Conservation (phyloP, 352 stramenopile genomes). For the Globisporangium ultimum region DNA sequence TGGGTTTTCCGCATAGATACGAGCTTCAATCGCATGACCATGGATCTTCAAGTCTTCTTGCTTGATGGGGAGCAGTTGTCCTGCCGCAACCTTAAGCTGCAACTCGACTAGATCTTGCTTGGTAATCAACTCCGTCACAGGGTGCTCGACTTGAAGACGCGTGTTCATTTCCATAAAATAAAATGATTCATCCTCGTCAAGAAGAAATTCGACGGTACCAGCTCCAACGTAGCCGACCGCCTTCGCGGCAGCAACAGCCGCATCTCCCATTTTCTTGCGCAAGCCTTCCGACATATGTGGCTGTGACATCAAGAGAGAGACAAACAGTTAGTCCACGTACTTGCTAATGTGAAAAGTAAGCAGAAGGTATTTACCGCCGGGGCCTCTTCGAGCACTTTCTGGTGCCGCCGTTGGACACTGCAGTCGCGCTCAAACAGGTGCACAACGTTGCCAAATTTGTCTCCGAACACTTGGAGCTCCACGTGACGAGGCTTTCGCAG, state of each 20-base stretch:
- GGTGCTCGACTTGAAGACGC: constrained; percentile 93
- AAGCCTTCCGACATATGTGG: constrained; percentile 75
- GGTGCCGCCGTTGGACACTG: constrained; percentile 88
- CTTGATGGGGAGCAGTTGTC: constrained; percentile 86
- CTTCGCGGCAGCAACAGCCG: constrained; percentile 85
- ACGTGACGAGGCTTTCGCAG: constrained; percentile 87
- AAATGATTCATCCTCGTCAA: constrained; percentile 90
- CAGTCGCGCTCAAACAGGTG: constrained; percentile 92
- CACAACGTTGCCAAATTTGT: constrained; percentile 88
- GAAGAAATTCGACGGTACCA: constrained; percentile 93
- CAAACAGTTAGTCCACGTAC: not conserved
- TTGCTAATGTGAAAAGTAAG: not conserved
- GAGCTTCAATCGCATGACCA: constrained; percentile 90
- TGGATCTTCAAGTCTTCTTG: constrained; percentile 86
- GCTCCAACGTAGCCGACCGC: constrained; percentile 91
- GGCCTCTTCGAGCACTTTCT: constrained; percentile 94
- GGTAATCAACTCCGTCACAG: constrained; percentile 91
- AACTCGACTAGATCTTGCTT: constrained; percentile 91
- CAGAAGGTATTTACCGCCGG: constrained; percentile 63
- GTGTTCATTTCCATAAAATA: constrained; percentile 98
- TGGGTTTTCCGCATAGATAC: constrained; percentile 95
- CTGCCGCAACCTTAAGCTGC: constrained; percentile 92
- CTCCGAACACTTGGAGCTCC: constrained; percentile 92
- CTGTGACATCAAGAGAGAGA: constrained; percentile 17
- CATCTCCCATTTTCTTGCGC: constrained; percentile 87